Percentiles rank a stretch among this genome's conserved stretches.
phyloP scores from a whole-genome alignment of 495 filamentous ascomycete species.

The Penicillium ucsense region DNA sequence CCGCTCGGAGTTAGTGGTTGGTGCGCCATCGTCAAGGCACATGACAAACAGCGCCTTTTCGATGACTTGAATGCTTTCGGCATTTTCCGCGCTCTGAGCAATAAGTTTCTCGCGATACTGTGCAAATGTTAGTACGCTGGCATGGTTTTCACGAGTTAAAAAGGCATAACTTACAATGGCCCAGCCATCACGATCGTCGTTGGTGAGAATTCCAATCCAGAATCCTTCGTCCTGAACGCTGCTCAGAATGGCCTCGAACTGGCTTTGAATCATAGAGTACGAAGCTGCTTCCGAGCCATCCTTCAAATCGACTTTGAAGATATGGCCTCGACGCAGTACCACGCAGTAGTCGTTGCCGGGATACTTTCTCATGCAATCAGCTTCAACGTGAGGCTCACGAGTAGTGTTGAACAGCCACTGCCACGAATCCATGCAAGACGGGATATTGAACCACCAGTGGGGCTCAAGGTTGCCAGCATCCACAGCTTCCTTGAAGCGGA shows the following conservation, averaged over 20 bases:
- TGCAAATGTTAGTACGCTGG: not conserved
- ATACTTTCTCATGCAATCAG: not conserved
- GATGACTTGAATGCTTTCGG: not conserved
- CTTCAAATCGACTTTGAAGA: not conserved
- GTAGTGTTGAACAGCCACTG: constrained; percentile 1
- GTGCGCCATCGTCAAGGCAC: not conserved
- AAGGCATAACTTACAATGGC: not conserved
- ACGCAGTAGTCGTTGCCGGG: not conserved
- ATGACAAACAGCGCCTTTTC: not conserved
- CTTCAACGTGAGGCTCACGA: not conserved
- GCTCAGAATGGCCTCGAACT: not conserved
- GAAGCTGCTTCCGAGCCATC: not conserved
- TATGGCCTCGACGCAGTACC: not conserved
- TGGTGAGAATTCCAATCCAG: not conserved
- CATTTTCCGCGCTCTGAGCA: not conserved
- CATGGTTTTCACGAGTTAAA: not conserved
- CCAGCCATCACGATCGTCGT: not conserved
- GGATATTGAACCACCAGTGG: not conserved
- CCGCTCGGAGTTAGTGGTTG: not conserved
- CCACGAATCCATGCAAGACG: not conserved
- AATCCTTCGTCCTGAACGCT: not conserved
- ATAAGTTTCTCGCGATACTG: not conserved
- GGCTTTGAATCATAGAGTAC: not conserved
- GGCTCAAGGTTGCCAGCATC: not conserved
- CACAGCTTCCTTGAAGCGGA: not conserved